These are phyloP conservation scores for Sarocladium kiliense DNA, from an alignment of 2,329 filamentous ascomycete species.

Conservation along the genomic window DNA sequence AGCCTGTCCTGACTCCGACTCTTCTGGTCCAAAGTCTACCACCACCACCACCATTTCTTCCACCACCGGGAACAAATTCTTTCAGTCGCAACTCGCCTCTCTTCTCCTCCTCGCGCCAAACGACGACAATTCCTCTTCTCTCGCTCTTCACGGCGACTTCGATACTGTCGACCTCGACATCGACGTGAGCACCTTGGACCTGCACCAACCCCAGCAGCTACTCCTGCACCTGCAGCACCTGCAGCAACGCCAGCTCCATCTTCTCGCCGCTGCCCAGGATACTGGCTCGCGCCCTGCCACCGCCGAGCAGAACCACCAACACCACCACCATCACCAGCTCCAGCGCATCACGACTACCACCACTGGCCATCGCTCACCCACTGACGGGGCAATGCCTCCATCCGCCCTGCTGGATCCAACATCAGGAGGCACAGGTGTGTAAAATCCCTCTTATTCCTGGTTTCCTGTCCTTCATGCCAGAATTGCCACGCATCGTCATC, in stretches of 20 bases:
- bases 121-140: constrained; percentile 7
- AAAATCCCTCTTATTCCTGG: not conserved
- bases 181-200: not conserved
- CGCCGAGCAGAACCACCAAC: not conserved
- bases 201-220: not conserved
- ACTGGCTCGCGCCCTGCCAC: too few relatives aligned
- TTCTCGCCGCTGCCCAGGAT: not conserved
- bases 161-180: not conserved
- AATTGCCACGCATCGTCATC: not conserved
- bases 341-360: not conserved
- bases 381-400: constrained; percentile 8
- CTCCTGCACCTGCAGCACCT: constrained; percentile 2
- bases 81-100: not conserved
- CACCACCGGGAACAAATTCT: constrained; percentile 3
- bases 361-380: not conserved
- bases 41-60: not conserved
- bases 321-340: not conserved
- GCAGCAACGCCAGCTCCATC: constrained; percentile 2
- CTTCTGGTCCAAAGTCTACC: not conserved
- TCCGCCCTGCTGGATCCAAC: constrained; percentile 6
- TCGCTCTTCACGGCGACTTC: constrained; percentile 1
- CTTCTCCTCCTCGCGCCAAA: constrained; percentile 4
- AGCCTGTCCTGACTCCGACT: not conserved
- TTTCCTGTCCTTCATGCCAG: not conserved
- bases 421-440: constrained; percentile 7